Evolutionary conservation across 2,329 filamentous ascomycete species (phyloP).

Genomic region (Tolypocladium guangdongense): DNA sequence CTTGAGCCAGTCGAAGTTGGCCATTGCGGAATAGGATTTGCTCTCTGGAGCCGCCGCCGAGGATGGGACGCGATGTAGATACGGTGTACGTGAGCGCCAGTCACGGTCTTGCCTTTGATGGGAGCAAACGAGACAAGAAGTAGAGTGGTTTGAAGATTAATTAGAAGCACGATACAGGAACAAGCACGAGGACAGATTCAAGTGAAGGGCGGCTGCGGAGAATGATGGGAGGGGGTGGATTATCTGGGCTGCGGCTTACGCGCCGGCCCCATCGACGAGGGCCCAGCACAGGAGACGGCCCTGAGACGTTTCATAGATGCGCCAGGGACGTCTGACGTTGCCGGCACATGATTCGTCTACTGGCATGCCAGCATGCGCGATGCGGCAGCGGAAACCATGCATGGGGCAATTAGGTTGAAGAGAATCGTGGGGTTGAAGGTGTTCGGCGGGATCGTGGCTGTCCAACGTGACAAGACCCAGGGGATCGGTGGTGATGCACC

Average conservation of each 20-base stretch:
- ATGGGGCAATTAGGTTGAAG: neutral
- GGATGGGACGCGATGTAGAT: neutral
- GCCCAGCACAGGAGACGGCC: slow-evolving; percentile 1
- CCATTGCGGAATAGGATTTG: slow-evolving; percentile 21
- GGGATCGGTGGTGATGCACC: neutral
- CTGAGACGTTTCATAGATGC: slow-evolving; percentile 9
- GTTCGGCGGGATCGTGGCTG: neutral
- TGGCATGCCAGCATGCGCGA: neutral
- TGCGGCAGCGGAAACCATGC: neutral
- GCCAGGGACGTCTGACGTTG: neutral
- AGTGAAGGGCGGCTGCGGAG: neutral
- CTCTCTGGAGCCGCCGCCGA: neutral
- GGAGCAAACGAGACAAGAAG: neutral
- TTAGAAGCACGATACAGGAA: neutral
- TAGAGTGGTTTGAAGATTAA: neutral
- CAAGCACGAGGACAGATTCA: neutral
- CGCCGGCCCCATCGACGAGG: neutral
- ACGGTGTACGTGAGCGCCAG: neutral
- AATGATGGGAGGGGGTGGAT: neutral
- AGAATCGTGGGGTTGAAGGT: neutral
- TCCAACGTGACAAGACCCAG: neutral
- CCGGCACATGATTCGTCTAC: neutral
- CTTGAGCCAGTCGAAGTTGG: slow-evolving; percentile 45
- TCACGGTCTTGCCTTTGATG: neutral
- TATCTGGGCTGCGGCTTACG: neutral